Conservation (phyloP, 2,329 filamentous ascomycete genomes). For the Aspergillus unguis region DNA sequence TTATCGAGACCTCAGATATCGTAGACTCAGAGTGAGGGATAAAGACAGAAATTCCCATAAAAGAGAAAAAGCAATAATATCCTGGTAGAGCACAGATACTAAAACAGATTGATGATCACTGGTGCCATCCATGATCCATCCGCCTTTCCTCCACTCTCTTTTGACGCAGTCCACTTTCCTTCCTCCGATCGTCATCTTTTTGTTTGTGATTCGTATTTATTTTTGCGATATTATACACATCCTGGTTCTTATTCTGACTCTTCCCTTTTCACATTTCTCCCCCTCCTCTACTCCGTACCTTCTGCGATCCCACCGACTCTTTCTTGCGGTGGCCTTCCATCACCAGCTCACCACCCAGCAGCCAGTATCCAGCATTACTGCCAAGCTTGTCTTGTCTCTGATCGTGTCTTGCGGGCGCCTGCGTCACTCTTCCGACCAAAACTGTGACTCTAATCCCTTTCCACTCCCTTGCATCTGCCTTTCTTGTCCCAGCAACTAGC, state of each 20-base stretch:
- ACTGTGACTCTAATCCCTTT: conserved; percentile 25
- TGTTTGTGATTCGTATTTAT: conserved; percentile 13
- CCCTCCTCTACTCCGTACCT: background rate
- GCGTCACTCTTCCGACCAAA: conserved; percentile 25
- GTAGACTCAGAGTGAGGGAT: too few relatives aligned
- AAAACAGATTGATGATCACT: conserved; percentile 17
- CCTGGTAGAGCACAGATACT: background rate
- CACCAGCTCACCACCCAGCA: background rate
- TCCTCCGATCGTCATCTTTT: conserved; percentile 20
- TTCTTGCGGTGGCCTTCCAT: background rate
- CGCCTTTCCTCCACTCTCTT: conserved; percentile 14
- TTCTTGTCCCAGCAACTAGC: conserved; percentile 19
- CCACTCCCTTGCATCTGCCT: conserved; percentile 24
- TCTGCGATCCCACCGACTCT: conserved; percentile 5
- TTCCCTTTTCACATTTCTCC: conserved; percentile 1
- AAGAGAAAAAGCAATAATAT: too few relatives aligned
- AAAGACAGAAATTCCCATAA: too few relatives aligned
- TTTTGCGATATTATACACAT: conserved; percentile 6
- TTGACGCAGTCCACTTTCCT: conserved; percentile 11
- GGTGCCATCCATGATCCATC: conserved; percentile 23
- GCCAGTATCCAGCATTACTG: conserved; percentile 22
- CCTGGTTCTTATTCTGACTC: conserved; percentile 5
- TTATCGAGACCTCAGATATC: background rate
- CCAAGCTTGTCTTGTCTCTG: conserved; percentile 24
- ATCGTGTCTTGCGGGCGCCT: conserved; percentile 26